phyloP scores from a whole-genome alignment of 306 rosid species.

The Arachis hypogaea region DNA sequence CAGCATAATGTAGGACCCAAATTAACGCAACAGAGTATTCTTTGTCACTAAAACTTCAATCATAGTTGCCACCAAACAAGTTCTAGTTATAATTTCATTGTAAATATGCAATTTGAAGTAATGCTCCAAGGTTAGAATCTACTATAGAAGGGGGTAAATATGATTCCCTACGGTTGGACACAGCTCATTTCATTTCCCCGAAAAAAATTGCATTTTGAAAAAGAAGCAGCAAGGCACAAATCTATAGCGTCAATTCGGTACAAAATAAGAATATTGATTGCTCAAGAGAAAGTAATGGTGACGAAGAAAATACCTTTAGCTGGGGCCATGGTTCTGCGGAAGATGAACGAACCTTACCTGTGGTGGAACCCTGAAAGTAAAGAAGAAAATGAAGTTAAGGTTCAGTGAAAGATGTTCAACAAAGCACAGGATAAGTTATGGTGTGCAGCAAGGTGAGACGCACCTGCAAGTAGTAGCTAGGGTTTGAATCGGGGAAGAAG shows the following conservation, averaged over 20 bases:
- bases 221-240: neutral
- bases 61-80: neutral
- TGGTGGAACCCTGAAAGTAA: constrained; percentile 29
- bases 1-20: neutral
- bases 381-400: neutral
- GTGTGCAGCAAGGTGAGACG: neutral
- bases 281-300: neutral
- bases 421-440: neutral
- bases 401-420: neutral
- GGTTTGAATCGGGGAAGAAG: constrained; percentile 21
- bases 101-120: neutral
- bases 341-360: constrained; percentile 19
- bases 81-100: neutral
- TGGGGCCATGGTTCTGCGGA: constrained; percentile 61
- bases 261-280: neutral
- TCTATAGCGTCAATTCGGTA: neutral
- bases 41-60: neutral
- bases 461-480: constrained; percentile 40
- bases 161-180: neutral
- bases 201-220: neutral
- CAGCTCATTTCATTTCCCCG: neutral
- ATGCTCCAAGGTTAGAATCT: neutral
- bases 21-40: too few species aligned
- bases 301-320: constrained; percentile 51
- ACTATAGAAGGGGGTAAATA: neutral